A percentile compares a stretch with the other conserved stretches of the same genome.
Evolutionary conservation across 495 filamentous ascomycete species (phyloP).

Genomic region (Hypoxylon rickii): DNA sequence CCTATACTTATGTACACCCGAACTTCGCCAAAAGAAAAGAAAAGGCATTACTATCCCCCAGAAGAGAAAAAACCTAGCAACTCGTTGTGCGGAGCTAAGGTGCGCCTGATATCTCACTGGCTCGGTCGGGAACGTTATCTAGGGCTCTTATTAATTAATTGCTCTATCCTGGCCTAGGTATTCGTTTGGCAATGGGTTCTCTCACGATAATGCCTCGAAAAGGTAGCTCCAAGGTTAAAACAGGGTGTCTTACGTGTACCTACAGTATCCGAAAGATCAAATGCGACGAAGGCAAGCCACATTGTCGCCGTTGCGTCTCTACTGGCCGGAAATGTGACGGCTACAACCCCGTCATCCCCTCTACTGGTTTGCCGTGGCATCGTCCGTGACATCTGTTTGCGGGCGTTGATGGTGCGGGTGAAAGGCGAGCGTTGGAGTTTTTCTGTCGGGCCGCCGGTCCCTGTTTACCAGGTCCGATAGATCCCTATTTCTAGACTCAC

Average conservation of each 20-base stretch:
- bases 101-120: slow-evolving; percentile 2
- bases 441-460: slow-evolving; percentile 55
- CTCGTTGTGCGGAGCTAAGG: slow-evolving; percentile 1
- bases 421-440: slow-evolving; percentile 55
- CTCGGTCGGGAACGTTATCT: slow-evolving; percentile 21
- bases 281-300: slow-evolving; percentile 57
- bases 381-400: slow-evolving; percentile 33
- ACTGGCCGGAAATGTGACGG: slow-evolving; percentile 56
- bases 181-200: background rate
- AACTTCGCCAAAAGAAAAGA: too few relatives aligned
- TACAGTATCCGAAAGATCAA: slow-evolving; percentile 56
- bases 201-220: slow-evolving; percentile 27
- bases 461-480: slow-evolving; percentile 54
- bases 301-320: slow-evolving; percentile 50
- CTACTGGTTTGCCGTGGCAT: slow-evolving; percentile 25
- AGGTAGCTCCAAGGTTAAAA: slow-evolving; percentile 33
- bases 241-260: slow-evolving; percentile 36
- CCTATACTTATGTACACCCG: background rate
- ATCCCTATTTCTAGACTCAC: slow-evolving; percentile 60
- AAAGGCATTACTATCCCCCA: background rate
- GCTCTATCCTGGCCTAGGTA: background rate
- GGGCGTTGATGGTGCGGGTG: slow-evolving; percentile 23
- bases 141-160: background rate
- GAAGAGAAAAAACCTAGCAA: background rate
- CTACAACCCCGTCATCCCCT: slow-evolving; percentile 21